Base-by-base conservation (phyloP, 768 basidiomycete genomes). In the Clathrus columnatus region DNA sequence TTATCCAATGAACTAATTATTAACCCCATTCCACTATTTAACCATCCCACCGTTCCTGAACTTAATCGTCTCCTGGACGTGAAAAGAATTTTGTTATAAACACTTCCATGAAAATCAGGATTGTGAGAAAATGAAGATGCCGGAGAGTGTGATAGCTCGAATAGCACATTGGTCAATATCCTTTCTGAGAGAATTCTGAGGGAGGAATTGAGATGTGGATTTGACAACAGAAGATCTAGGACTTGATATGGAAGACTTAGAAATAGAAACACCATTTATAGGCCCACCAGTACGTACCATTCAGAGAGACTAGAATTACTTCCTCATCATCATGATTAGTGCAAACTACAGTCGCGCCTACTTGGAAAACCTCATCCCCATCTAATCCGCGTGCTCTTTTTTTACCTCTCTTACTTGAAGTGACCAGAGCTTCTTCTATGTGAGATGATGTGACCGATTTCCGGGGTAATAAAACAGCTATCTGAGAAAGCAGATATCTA, bases 301-400 rank as follows among this genome's bases (percentile, higher is more conserved):
- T 74, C 11, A 87, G 65, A 14, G 84, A 75, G 11, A 65, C 59
- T 10, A 87, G 66, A 21, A 87, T 59, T 21, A 73, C 69, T 24
- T 80, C 68, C 20, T 76, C 79, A 16, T 86, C 83, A 26, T 74
- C 73, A 2, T 54, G 50, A 0, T 75, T 76, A 1, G 74, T 67
- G 62, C 78, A 85, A 18, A 82, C 61, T 7, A 77, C 70, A 45
- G 74, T 66, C 45, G 72, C 71, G 1, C 74, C 65, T 7, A 69
- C 62, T 51, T 76, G 80, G 67, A 92, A 82, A 5, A 85, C 69
- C 62, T 85, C 87, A 52, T 87, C 87, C 8, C 81, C 86, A 67
- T 91, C 86, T 60, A 82, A 90, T 11, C 75, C 82, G 20, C 82
- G 77, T 18, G 77, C 74, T 46, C 84, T 74, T 65, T 87, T 91